Evolutionary conservation across 352 stramenopile genomes (phyloP), one percentile per base, ranked within the genome.

Genomic region (Pythium plurisporium): DNA sequence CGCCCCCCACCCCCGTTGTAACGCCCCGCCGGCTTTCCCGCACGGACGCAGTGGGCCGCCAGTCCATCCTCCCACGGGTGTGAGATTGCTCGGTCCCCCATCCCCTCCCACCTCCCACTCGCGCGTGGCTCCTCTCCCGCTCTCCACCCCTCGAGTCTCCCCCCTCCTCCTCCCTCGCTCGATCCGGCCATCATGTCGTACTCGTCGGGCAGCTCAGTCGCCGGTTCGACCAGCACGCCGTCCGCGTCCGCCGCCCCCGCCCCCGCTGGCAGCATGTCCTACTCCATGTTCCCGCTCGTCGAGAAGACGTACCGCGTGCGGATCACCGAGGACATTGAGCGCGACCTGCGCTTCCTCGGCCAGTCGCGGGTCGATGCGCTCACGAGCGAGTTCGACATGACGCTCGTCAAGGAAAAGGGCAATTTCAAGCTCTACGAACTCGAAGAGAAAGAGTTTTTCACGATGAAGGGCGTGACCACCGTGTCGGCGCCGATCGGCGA

Each of bases 241-340:
- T 53, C 26, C 14, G 37, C 36, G 15, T 50, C 38, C 41, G 33
- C 42, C 26, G 27, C 36, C 9, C 22, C 19, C 43, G 36, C 23
- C 29, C 22, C 40, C 33, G n/a, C 14, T 12, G 9, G 10, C 44
- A 25, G 19, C 36, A 50, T 19, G 23, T 29, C 76, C 62, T 86
- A 81, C 62, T 89, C 81, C 42, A 89, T 94, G 77, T 92, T 92
- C 70, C 80, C 79, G 50, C 76, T 89, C 53, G 82, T 94, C 33
- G 82, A 92, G 67, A 92, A 92, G 67, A 86, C 82, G 41, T 92
- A 89, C 59, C 74, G 79, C 44, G 72, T 85, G 59, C 69, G 78
- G 26, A 84, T 94, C 58, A 91, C 79, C 29, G 70, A 84, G 11
- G 77, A 86, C 68, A 91, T 94, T 51, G 84, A 92, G 74, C 78